Base-by-base conservation (phyloP, 257 asterid species). In the Eustoma russellianum region DNA sequence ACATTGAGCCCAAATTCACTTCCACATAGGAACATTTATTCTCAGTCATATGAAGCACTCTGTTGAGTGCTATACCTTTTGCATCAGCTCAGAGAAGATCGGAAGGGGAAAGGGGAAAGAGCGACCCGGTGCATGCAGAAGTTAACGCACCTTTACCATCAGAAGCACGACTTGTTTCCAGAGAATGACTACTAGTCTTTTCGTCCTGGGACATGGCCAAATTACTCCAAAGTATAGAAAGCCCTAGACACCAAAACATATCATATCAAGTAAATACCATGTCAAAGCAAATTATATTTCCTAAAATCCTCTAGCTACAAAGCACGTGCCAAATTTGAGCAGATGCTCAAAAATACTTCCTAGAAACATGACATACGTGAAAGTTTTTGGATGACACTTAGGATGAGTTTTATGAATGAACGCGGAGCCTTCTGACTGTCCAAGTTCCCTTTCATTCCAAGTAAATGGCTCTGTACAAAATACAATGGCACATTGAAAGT, bases 381-480 rank as follows among this genome's bases (percentile, higher is more conserved):
- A 57, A 88, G 82, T 72, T 73, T 82, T 76, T 72, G 73, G 62
- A 85, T 72, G 66, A 76, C 62, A 59, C 85, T 72, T 64, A 82
- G 70, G 69, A 82, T 76, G 62, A 85, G 88, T 66, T 85, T 78
- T 53, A 70, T 76, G 61, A 82, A 79, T 62, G 81, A 69, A 17
- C 80, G 82, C 40, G 94, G 83, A 66, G 86, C 67, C 47, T 49
- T 70, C 67, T 77, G 72, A 56, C 74, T 59, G 50, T 74, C 86
- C 52, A 79, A 55, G 50, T 68, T 78, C 62, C 86, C 89, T 78
- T 78, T 82, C 83, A 82, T 85, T 53, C 74, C 79, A 69, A 85
- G 95, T 76, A 85, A 76, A 72, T 85, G 89, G 79, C 78, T 71
- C 95, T 85, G 83, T 51, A 51, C 67, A 56, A 50, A 56, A 50